Conservation (phyloP, 345 rosid genomes). For the Citrus australasica region DNA sequence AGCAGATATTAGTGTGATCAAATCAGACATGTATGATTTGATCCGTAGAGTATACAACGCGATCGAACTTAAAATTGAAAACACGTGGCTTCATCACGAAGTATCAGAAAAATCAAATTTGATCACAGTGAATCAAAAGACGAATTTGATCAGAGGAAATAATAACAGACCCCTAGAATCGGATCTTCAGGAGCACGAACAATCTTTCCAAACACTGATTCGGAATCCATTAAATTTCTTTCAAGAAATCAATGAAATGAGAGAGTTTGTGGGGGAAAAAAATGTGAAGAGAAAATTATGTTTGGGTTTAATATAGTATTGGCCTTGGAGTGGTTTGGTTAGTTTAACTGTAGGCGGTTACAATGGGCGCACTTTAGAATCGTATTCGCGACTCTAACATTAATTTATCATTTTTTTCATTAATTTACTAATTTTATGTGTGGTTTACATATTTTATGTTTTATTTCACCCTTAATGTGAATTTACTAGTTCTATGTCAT, state of each 20-base stretch:
- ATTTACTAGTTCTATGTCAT: too few species aligned
- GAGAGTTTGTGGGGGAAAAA: background rate
- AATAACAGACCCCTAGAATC: slow-evolving; percentile 49
- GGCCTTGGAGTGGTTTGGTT: background rate
- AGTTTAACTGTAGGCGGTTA: slow-evolving; percentile 9
- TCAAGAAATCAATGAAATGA: background rate
- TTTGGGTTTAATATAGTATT: background rate
- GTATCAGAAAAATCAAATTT: background rate
- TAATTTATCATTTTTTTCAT: too few species aligned
- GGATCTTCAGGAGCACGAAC: slow-evolving; percentile 67
- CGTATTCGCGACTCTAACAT: background rate
- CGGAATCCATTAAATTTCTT: slow-evolving; percentile 21
- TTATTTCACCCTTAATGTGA: too few species aligned
- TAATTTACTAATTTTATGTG: too few species aligned
- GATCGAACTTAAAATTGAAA: background rate
- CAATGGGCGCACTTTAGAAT: slow-evolving; percentile 23
- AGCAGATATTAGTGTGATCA: background rate
- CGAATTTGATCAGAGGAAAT: background rate
- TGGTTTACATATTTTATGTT: too few species aligned
- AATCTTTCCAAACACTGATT: slow-evolving; percentile 46
- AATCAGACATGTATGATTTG: slow-evolving; percentile 7
- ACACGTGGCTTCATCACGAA: background rate
- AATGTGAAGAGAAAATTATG: background rate
- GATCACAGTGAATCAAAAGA: background rate
- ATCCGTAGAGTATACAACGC: background rate